Evolutionary conservation across 176 grass and related monocot genomes (phyloP).

Genomic region (Chloris gayana): DNA sequence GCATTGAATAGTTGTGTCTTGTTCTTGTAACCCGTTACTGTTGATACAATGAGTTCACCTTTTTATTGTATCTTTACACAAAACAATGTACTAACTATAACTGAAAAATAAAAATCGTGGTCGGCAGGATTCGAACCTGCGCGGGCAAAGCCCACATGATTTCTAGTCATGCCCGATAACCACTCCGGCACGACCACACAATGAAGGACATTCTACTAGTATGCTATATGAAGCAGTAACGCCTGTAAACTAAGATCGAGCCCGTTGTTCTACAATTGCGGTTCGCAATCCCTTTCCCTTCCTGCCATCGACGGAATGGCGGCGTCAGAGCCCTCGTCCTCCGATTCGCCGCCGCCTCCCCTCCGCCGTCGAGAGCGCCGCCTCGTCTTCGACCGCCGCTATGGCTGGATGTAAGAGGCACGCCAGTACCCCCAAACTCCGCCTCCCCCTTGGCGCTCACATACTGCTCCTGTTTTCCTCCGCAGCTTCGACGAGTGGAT

Average conservation of each 20-base stretch:
- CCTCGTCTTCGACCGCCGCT: slow-evolving; percentile 55
- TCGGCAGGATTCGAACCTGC: slow-evolving; percentile 90
- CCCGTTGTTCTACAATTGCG: too few relatives aligned
- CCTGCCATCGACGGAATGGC: background rate
- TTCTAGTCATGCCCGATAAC: slow-evolving; percentile 78
- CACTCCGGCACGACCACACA: slow-evolving; percentile 76
- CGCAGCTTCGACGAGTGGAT: slow-evolving; percentile 67
- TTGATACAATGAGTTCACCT: too few relatives aligned
- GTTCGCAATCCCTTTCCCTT: too few relatives aligned
- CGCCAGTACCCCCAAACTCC: background rate
- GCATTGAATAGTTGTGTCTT: too few relatives aligned
- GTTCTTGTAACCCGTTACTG: too few relatives aligned
- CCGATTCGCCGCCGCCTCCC: background rate
- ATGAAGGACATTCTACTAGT: too few relatives aligned
- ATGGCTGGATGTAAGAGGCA: slow-evolving; percentile 48
- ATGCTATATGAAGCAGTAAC: too few relatives aligned
- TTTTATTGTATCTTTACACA: too few relatives aligned
- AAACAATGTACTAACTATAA: too few relatives aligned
- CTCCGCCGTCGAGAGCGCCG: slow-evolving; percentile 34
- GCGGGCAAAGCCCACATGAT: slow-evolving; percentile 84
- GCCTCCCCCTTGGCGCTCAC: background rate
- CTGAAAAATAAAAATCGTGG: slow-evolving; percentile 5
- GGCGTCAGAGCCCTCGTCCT: slow-evolving; percentile 9
- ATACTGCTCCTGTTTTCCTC: background rate
- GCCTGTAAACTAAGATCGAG: too few relatives aligned